Evolutionary conservation across 345 rosid genomes (phyloP).

Genomic region (Theobroma cacao): DNA sequence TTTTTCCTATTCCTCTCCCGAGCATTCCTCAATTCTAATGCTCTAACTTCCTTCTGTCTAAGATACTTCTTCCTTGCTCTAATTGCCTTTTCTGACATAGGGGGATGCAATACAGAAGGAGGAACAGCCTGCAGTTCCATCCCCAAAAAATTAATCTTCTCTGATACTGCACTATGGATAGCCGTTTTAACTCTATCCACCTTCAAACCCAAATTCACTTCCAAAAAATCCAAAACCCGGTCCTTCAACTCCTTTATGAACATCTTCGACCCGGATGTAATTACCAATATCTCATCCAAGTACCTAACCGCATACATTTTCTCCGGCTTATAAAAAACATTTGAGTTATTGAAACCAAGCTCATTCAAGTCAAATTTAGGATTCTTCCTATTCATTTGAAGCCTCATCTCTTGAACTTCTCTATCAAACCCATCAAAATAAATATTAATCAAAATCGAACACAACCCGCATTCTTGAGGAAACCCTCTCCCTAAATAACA

Average conservation of each 20-base stretch:
- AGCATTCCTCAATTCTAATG: conserved; percentile 69
- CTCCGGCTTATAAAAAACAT: conserved; percentile 61
- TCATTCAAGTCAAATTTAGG: conserved; percentile 36
- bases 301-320: conserved; percentile 78
- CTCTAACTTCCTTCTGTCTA: conserved; percentile 82
- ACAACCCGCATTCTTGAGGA: conserved; percentile 83
- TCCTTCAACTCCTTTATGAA: conserved; percentile 66
- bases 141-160: conserved; percentile 74
- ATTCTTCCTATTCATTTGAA: conserved; percentile 47
- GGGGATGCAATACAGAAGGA: conserved; percentile 80
- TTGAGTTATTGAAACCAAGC: conserved; percentile 22
- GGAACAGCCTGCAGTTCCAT: conserved; percentile 90
- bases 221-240: conserved; percentile 47
- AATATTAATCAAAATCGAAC: conserved; percentile 61
- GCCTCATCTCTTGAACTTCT: conserved; percentile 63
- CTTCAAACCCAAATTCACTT: conserved; percentile 52
- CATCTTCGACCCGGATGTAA: conserved; percentile 77
- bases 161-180: conserved; percentile 78
- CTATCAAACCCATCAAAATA: conserved; percentile 74
- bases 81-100: conserved; percentile 76
- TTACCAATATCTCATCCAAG: conserved; percentile 78
- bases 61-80: conserved; percentile 85
- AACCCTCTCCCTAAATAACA: conserved; percentile 66
- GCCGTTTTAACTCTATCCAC: conserved; percentile 62
- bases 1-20: conserved; percentile 79